Evolutionary conservation across 1,284 basidiomycete genomes (phyloP).

Genomic region (Ganoderma lingzhi): DNA sequence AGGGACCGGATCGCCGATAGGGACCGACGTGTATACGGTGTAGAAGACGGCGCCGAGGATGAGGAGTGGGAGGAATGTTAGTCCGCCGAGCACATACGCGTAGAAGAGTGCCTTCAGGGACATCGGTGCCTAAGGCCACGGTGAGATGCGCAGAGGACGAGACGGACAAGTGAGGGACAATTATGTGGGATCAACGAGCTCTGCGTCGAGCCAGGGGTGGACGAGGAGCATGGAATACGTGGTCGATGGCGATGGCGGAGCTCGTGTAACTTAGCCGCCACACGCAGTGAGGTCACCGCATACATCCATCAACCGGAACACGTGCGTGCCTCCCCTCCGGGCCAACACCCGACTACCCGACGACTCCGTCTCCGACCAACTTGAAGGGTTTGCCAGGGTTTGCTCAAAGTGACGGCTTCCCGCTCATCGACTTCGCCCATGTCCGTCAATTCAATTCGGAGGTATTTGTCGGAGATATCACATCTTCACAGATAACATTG

Average conservation of each 20-base stretch:
- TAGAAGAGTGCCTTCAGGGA: constrained; percentile 74
- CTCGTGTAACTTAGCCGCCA: constrained; percentile 12
- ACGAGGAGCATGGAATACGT: constrained; percentile 35
- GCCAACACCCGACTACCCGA: background rate
- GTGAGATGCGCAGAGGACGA: background rate
- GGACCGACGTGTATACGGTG: constrained; percentile 80
- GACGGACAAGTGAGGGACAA: constrained; percentile 11
- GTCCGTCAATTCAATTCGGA: background rate
- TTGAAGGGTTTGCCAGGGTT: background rate
- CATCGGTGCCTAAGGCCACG: constrained; percentile 46
- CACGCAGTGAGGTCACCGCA: constrained; percentile 34
- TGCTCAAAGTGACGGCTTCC: background rate
- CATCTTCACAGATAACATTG: constrained; percentile 12
- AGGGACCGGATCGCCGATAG: constrained; percentile 61
- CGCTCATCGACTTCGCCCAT: constrained; percentile 2
- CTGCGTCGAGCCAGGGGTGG: constrained; percentile 28
- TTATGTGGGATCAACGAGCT: constrained; percentile 25
- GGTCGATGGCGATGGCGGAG: constrained; percentile 22
- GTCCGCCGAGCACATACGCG: constrained; percentile 86
- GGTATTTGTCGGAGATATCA: background rate
- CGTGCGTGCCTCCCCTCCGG: constrained; percentile 22
- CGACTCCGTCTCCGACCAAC: background rate
- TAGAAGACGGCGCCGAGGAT: constrained; percentile 63
- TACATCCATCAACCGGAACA: constrained; percentile 27
- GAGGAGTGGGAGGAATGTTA: constrained; percentile 86